phyloP scores from a whole-genome alignment of 179 eudicot genomes.

The Camellia oleifera region DNA sequence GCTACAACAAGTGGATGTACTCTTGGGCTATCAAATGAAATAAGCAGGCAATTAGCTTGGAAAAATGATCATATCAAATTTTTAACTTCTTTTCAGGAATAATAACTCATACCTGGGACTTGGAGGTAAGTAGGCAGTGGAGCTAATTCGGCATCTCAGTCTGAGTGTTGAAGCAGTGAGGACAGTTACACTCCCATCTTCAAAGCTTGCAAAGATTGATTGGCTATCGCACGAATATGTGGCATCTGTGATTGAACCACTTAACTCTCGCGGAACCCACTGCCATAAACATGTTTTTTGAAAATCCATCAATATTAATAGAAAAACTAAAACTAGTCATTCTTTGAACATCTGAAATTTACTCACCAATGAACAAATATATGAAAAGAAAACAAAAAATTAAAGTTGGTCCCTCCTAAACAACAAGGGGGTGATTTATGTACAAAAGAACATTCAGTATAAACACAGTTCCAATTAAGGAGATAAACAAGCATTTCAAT shows the following conservation, averaged over 20 bases:
- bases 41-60: constrained; percentile 1
- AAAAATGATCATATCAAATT: not conserved
- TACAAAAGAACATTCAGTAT: not conserved
- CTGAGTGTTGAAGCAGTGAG: constrained; percentile 45
- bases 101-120: constrained; percentile 36
- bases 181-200: constrained; percentile 46
- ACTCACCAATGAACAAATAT: not conserved
- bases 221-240: constrained; percentile 68
- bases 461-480: not conserved
- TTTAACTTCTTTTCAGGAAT: too few relatives aligned
- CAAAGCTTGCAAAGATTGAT: constrained; percentile 46
- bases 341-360: not conserved
- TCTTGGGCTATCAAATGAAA: constrained; percentile 28
- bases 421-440: too few relatives aligned
- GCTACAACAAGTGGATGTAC: constrained; percentile 50
- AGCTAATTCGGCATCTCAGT: constrained; percentile 53
- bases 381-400: too few relatives aligned
- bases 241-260: constrained; percentile 54
- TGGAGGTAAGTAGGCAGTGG: constrained; percentile 46
- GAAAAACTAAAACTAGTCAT: not conserved
- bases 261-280: constrained; percentile 55
- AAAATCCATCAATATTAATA: not conserved
- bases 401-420: not conserved
- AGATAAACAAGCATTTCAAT: too few relatives aligned
- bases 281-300: constrained; percentile 22